phyloP scores from a whole-genome alignment of 2,329 filamentous ascomycete species.

The Westerdykella sp. region DNA sequence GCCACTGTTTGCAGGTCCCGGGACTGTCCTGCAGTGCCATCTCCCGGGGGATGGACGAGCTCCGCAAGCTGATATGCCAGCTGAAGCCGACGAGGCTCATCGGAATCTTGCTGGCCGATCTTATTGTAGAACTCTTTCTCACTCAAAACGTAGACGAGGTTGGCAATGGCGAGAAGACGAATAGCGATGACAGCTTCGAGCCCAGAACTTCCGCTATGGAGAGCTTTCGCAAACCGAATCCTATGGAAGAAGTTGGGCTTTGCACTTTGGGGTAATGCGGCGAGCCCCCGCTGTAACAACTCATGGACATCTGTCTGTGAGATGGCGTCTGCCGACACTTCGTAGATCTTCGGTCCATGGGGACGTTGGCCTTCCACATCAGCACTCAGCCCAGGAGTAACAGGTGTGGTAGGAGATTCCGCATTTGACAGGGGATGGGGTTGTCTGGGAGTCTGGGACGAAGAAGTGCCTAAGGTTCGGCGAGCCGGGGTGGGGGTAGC shows the following conservation, averaged over 20 bases:
- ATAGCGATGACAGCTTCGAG: conserved; percentile 73
- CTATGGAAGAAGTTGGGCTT: conserved; percentile 83
- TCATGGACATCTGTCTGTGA: conserved; percentile 37
- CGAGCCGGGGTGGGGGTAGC: conserved; percentile 70
- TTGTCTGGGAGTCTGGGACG: conserved; percentile 48
- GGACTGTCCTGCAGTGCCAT: conserved; percentile 62
- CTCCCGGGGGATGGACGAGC: conserved; percentile 74
- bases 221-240: conserved; percentile 73
- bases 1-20: conserved; percentile 75
- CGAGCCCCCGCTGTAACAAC: conserved; percentile 37
- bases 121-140: conserved; percentile 81
- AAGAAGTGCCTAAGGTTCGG: conserved; percentile 52
- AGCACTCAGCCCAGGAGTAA: conserved; percentile 27
- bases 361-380: conserved; percentile 17
- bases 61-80: conserved; percentile 89
- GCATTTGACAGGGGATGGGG: conserved; percentile 41
- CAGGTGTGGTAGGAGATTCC: conserved; percentile 47
- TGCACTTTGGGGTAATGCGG: conserved; percentile 63
- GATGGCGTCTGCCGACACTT: conserved; percentile 53
- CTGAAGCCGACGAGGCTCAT: conserved; percentile 83
- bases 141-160: conserved; percentile 80
- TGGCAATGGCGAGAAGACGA: conserved; percentile 79
- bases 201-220: conserved; percentile 58
- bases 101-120: conserved; percentile 77
- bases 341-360: conserved; percentile 43